Conservation (phyloP, 2,329 filamentous ascomycete genomes). For the Calonectria honghensis region DNA sequence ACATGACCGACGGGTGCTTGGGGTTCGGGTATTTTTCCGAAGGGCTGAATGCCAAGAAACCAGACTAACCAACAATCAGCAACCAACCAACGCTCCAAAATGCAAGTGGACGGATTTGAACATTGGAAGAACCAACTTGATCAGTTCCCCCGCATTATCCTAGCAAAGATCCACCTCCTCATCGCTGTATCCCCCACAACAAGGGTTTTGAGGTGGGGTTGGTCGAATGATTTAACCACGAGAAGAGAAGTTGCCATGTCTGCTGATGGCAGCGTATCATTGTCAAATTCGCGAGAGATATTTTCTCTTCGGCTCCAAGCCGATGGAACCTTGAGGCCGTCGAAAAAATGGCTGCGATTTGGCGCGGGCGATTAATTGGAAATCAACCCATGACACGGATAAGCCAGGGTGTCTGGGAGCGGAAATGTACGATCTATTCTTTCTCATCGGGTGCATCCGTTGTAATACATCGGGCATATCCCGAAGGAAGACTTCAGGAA, state of each 20-base stretch:
- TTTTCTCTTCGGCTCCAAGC: background rate
- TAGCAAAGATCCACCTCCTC: constrained; percentile 9
- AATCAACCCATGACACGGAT: background rate
- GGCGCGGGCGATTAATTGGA: background rate
- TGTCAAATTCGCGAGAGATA: background rate
- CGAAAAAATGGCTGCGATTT: background rate
- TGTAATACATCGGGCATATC: background rate
- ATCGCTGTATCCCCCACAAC: constrained; percentile 5
- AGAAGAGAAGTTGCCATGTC: background rate
- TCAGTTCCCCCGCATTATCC: constrained; percentile 18
- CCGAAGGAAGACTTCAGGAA: background rate
- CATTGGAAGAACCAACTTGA: background rate
- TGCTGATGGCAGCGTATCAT: constrained; percentile 4
- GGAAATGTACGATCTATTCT: background rate
- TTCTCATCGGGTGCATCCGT: constrained; percentile 6
- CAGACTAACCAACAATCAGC: too few species aligned
- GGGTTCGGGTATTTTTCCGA: background rate
- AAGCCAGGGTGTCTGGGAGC: background rate
- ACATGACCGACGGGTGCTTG: too few species aligned
- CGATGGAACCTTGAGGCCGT: background rate
- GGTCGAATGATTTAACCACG: constrained; percentile 5
- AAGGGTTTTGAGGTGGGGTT: constrained; percentile 23
- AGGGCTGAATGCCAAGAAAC: background rate
- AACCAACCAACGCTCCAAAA: background rate
- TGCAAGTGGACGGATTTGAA: constrained; percentile 6